Base-by-base conservation (phyloP, 176 grass and related monocot genomes). In the Sorghum bicolor region DNA sequence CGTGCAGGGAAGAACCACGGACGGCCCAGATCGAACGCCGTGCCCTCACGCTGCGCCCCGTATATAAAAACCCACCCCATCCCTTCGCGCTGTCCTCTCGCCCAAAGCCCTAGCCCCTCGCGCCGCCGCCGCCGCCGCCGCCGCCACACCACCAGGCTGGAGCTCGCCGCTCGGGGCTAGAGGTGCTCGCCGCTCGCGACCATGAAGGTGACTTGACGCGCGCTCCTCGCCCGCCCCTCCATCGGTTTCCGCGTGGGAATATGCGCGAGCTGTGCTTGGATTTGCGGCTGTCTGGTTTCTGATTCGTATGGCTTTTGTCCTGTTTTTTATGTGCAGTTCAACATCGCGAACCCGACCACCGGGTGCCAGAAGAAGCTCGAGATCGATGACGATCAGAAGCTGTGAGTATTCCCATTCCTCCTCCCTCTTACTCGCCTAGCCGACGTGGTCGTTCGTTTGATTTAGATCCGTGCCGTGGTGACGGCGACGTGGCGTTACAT, bases 351-450 rank as follows among this genome's bases (percentile, higher is more conserved):
- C 79, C 94, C 89, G 85, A 84, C 91, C 38, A 94, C 91, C 44
- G 89, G 94, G 41, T 97, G 91, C 87, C 91, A 94, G 91, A 97
- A 92, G 85, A 97, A 94, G 79, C 82, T 97, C 11, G 89, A 97
- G 87, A 94, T 97, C 29, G 94, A 94, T 43, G 94, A 97, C 58
- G 91, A 97, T 55, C 94, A 97, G 85, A 97, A 97, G 82, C 91
- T 96, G 93, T 92, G 79, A 90, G 93, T 91, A 28, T 6, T 47
- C 81, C 43, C 4, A 11, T 10, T 14, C n/a, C 10, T 55, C 34
- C 39, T 17, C 1, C 30, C 36, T 26, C 50, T 29, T 26, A 4
- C 5, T n/a, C 17, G 17, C 10, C 9, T 15, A 15, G 29, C 5
- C 4, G 16, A 4, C 25, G 5, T 24, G 28, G 31, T 17, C 32